A percentile compares a stretch with the other conserved stretches of the same genome.
Evolutionary conservation across 169 alveolate genomes (phyloP).

Genomic region (Plasmodium vinckei): DNA sequence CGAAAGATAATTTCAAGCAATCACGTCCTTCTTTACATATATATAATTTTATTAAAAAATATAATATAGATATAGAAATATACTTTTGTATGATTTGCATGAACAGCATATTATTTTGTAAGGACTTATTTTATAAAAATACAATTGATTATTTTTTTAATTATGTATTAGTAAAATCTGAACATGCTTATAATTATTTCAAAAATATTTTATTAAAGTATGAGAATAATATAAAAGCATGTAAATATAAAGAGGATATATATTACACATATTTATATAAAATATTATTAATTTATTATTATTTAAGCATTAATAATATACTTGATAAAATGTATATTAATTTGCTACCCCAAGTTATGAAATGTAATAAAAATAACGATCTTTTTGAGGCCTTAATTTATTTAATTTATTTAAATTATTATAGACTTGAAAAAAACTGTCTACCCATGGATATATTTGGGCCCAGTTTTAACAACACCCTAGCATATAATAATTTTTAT

Average conservation of each 20-base stretch:
- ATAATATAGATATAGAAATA: slow-evolving; percentile 19
- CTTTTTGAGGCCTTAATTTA: slow-evolving; percentile 41
- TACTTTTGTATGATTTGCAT: slow-evolving; percentile 68
- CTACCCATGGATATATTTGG: too few species aligned
- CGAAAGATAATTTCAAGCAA: neutral
- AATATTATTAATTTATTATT: slow-evolving; percentile 32
- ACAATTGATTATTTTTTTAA: slow-evolving; percentile 59
- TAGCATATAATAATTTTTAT: neutral
- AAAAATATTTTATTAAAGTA: slow-evolving; percentile 15
- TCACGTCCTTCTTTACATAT: slow-evolving; percentile 4
- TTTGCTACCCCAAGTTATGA: slow-evolving; percentile 23
- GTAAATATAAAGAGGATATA: neutral
- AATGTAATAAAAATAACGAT: slow-evolving; percentile 14
- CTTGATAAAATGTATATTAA: slow-evolving; percentile 26
- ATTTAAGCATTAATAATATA: slow-evolving; percentile 28
- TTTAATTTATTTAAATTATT: slow-evolving; percentile 47
- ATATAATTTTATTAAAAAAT: slow-evolving; percentile 34
- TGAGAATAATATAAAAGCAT: slow-evolving; percentile 6
- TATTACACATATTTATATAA: slow-evolving; percentile 14
- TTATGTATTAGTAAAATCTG: slow-evolving; percentile 32
- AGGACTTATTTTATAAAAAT: slow-evolving; percentile 56
- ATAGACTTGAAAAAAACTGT: slow-evolving; percentile 4
- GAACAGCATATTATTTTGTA: slow-evolving; percentile 63
- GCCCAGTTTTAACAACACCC: neutral
- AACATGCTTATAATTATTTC: slow-evolving; percentile 11